Evolutionary conservation across 345 rosid genomes (phyloP).

Genomic region (Eucalyptus brandiana): DNA sequence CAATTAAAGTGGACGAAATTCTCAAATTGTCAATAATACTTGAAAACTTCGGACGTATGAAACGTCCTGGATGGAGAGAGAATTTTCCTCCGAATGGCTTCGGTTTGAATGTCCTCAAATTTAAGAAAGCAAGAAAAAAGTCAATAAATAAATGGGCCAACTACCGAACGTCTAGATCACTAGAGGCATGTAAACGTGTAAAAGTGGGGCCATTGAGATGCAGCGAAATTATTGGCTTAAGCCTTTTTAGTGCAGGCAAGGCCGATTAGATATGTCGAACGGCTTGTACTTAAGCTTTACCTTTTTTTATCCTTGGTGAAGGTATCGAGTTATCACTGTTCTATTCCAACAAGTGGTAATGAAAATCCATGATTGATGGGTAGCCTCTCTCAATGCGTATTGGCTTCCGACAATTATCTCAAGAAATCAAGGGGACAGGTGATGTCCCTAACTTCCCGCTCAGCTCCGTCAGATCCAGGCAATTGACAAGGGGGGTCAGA

Average conservation of each 20-base stretch:
- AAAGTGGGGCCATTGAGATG: neutral
- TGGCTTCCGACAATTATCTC: neutral
- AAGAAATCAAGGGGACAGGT: fast-evolving
- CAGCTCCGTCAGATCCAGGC: fast-evolving
- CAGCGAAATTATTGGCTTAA: fast-evolving
- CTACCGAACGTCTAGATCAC: neutral
- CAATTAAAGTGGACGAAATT: neutral
- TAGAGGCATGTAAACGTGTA: fast-evolving
- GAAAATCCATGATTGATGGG: neutral
- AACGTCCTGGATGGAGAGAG: neutral
- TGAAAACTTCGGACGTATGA: neutral
- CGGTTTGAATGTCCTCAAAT: fast-evolving
- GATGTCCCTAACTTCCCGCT: neutral
- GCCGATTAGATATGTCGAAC: fast-evolving
- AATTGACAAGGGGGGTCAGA: neutral
- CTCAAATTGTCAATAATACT: neutral
- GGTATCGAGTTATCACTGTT: fast-evolving
- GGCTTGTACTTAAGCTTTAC: fast-evolving
- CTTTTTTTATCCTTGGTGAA: neutral
- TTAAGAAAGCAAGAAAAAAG: neutral
- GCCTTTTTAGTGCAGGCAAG: neutral
- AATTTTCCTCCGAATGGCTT: too few relatives aligned
- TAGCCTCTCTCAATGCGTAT: neutral
- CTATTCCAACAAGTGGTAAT: neutral
- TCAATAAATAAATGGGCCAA: neutral